These are phyloP conservation scores for Umbelopsis sp. DNA, from an alignment of 371 early-diverging fungal genomes.

Conservation along the genomic window DNA sequence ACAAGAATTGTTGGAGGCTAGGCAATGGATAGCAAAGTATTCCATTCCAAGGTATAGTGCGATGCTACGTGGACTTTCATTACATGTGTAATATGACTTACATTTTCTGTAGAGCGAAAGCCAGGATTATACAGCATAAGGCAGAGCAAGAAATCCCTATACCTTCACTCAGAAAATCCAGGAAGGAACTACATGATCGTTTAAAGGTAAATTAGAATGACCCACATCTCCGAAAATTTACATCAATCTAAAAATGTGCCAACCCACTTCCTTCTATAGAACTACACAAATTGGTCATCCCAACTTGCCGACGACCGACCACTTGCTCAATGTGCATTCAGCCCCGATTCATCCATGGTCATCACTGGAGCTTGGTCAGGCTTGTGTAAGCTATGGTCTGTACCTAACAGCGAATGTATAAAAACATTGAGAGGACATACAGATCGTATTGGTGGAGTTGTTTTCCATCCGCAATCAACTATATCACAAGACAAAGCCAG, in stretches of 20 bases:
- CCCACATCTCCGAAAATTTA: neutral
- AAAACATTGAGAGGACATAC: slow-evolving; percentile 76
- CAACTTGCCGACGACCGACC: slow-evolving; percentile 95
- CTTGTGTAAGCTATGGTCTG: slow-evolving; percentile 82
- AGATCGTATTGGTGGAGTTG: slow-evolving; percentile 88
- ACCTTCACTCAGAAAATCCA: slow-evolving; percentile 70
- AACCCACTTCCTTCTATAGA: slow-evolving; percentile 34
- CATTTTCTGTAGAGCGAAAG: slow-evolving; percentile 63
- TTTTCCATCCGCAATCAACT: slow-evolving; percentile 87
- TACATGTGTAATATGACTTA: neutral
- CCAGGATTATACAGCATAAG: slow-evolving; percentile 70
- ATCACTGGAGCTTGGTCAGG: slow-evolving; percentile 92
- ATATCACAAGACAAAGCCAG: slow-evolving; percentile 58
- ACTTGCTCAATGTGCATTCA: slow-evolving; percentile 75
- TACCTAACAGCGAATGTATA: slow-evolving; percentile 71
- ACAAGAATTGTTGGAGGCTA: slow-evolving; percentile 66
- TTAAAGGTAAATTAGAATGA: slow-evolving; percentile 58
- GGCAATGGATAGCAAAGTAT: slow-evolving; percentile 74
- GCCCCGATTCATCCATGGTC: slow-evolving; percentile 78
- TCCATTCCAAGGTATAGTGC: slow-evolving; percentile 74
- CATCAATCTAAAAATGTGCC: too few species aligned
- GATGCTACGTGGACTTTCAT: neutral
- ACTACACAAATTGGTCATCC: slow-evolving; percentile 75
- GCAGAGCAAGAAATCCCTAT: slow-evolving; percentile 73
- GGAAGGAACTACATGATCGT: slow-evolving; percentile 77